Evolutionary conservation across 345 rosid species (phyloP).

Genomic region (Turnera subulata): DNA sequence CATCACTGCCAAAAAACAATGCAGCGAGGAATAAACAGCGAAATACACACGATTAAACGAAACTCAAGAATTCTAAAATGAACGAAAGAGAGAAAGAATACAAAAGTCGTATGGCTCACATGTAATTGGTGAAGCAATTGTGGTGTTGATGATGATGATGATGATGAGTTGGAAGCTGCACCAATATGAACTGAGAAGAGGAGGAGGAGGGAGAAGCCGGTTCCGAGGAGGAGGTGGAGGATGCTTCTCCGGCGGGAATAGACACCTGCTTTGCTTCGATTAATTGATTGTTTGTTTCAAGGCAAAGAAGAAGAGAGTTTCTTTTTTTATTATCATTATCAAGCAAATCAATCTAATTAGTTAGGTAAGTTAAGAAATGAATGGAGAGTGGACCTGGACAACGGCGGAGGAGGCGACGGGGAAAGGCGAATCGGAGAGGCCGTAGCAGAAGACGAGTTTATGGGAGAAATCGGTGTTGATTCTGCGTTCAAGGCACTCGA

Average conservation of each 20-base stretch:
- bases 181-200: slow-evolving; percentile 52
- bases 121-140: slow-evolving; percentile 51
- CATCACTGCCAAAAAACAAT: slow-evolving; percentile 40
- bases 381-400: slow-evolving; percentile 44
- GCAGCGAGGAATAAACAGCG: too few relatives aligned
- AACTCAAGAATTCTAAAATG: too few relatives aligned
- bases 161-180: slow-evolving; percentile 36
- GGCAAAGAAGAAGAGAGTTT: too few relatives aligned
- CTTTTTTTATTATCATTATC: too few relatives aligned
- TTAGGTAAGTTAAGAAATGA: not conserved
- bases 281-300: too few relatives aligned
- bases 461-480: slow-evolving; percentile 67
- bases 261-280: slow-evolving; percentile 37
- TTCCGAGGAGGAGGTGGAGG: not conserved
- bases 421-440: slow-evolving; percentile 61
- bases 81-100: not conserved
- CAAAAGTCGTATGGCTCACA: slow-evolving; percentile 36
- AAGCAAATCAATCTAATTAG: too few relatives aligned
- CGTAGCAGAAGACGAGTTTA: slow-evolving; percentile 51
- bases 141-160: too few relatives aligned
- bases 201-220: slow-evolving; percentile 1
- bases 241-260: slow-evolving; percentile 34
- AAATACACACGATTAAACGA: not conserved
- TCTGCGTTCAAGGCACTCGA: slow-evolving; percentile 68
- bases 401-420: slow-evolving; percentile 76